Evolutionary conservation across 164 flowering plant species (phyloP), one percentile per base, ranked within the genome.

Genomic region (Cinnamomum chago): DNA sequence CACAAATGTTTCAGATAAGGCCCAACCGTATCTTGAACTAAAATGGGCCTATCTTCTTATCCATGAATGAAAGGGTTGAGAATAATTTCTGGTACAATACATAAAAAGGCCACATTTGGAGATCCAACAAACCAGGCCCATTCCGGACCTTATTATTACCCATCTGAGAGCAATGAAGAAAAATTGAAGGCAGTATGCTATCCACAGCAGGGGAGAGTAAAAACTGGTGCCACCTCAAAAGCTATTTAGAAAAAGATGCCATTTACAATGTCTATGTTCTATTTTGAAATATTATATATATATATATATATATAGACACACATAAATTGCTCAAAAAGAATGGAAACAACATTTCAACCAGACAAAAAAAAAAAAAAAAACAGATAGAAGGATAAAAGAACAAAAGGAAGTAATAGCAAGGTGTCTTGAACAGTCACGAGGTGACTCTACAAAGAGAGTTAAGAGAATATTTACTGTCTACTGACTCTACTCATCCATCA

Each of bases 401-500:
- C 17, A 55, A 55, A 55, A 55, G n/a, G 6, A 55, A 55, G n/a
- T 55, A 4, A 55, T 47, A 67, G 40, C 6, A 65, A 75, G 79
- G 68, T 67, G 66, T 64, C 51, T 40, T 33, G 74, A 75, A 78
- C 83, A 83, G 86, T 85, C 87, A 83, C 84, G 85, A 82, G 87
- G 64, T 67, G 72, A 71, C 72, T 64, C 65, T 35, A 75, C 74
- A 50, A 72, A 73, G 77, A 79, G 58, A 77, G 64, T 71, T 51
- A 58, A 58, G 73, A 58, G 65, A 71, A 82, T 76, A 79, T 76
- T 76, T 86, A 77, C 78, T 71, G 81, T 81, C 50, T 76, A 52
- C 82, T 79, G 70, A 70, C 66, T 81, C 50, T 76, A 52, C 82
- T 79, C 72, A 70, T 68, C 78, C 68, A 75, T 76, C 73, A n/a